These are phyloP conservation scores for Ulota crispa DNA, from an alignment of 225 moss, liverwort and hornwort genomes.

Conservation along the genomic window DNA sequence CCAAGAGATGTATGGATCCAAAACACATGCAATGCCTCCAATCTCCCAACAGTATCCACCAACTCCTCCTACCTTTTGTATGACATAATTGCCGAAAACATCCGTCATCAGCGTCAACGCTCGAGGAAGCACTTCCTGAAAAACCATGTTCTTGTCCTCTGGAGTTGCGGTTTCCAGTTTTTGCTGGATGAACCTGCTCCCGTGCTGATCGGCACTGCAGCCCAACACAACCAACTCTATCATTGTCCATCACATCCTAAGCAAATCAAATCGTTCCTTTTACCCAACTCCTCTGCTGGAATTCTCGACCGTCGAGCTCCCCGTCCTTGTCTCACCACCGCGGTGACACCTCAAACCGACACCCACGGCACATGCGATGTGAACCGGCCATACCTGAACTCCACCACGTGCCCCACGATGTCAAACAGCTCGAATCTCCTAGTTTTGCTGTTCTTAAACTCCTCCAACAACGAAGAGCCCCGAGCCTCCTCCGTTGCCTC, in stretches of 20 bases:
- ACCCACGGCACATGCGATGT: neutral
- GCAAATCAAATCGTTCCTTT: neutral
- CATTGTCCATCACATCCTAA: neutral
- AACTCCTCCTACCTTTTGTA: constrained; percentile 74
- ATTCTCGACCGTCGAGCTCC: neutral
- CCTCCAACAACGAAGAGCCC: constrained; percentile 81
- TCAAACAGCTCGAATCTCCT: constrained; percentile 92
- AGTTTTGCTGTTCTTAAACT: constrained; percentile 96
- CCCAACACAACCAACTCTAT: neutral
- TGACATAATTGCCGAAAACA: constrained; percentile 97
- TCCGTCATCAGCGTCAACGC: constrained; percentile 95
- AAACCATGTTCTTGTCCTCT: constrained; percentile 95
- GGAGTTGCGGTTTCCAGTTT: constrained; percentile 85
- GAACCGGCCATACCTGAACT: constrained; percentile 69
- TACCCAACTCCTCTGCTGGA: neutral
- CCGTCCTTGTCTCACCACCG: neutral
- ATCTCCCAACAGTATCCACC: neutral
- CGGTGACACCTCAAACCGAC: neutral
- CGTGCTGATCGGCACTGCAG: constrained; percentile 97
- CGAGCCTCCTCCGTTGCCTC: constrained; percentile 77
- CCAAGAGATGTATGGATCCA: neutral
- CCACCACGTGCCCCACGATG: constrained; percentile 92
- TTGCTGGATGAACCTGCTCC: constrained; percentile 96
- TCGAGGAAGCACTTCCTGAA: constrained; percentile 93
- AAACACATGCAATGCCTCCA: neutral